A percentile compares a stretch with the other conserved stretches of the same genome.
These are phyloP conservation scores for Sphenostylis stenocarpa DNA, from an alignment of 306 rosid species.

Conservation along the genomic window DNA sequence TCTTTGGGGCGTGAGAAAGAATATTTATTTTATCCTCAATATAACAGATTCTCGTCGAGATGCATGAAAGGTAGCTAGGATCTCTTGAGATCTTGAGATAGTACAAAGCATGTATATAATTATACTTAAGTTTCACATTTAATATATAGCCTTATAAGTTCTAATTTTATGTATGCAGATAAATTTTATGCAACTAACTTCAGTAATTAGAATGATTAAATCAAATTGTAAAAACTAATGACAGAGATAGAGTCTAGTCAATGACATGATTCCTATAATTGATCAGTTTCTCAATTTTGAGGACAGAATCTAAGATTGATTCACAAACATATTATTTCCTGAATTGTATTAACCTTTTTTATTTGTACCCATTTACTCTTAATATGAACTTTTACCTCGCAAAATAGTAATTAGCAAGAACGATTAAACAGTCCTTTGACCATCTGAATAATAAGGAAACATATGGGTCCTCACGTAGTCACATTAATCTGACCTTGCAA, in stretches of 20 bases:
- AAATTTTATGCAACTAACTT: neutral
- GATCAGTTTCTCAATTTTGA: neutral
- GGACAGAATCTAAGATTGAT: neutral
- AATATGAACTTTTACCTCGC: conserved; percentile 13
- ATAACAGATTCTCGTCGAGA: conserved; percentile 28
- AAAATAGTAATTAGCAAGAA: conserved; percentile 27
- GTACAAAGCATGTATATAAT: neutral
- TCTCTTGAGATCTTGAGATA: neutral
- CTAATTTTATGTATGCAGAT: neutral
- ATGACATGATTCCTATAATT: neutral
- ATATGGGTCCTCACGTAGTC: conserved; percentile 56
- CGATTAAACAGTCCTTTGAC: conserved; percentile 43
- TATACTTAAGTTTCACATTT: neutral
- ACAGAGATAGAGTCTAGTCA: neutral
- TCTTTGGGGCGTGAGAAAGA: conserved; percentile 18
- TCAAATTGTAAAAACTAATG: neutral
- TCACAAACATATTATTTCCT: neutral
- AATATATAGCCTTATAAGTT: neutral
- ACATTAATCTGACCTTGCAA: conserved; percentile 51
- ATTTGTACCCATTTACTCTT: neutral
- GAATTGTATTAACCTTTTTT: neutral
- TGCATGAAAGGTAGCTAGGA: conserved; percentile 29
- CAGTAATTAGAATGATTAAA: neutral
- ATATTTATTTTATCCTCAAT: conserved; percentile 24
- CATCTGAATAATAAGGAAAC: conserved; percentile 33